These are phyloP conservation scores for Sugiyamaella paludigena DNA, from an alignment of 1,139 yeast species.

Conservation along the genomic window DNA sequence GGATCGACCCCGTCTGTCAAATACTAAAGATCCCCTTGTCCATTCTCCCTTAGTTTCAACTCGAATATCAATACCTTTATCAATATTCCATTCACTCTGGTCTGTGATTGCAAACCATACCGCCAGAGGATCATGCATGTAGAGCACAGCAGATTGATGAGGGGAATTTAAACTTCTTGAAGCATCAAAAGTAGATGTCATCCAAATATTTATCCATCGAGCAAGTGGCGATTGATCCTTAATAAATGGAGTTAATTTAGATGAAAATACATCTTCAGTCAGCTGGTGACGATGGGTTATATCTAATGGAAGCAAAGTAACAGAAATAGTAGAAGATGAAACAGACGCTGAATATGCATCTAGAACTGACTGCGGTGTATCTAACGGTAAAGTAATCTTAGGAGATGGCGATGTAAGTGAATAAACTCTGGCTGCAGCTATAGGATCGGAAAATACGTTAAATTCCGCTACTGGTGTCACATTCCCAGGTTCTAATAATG, in stretches of 20 bases:
- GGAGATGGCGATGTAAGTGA: constrained; percentile 37
- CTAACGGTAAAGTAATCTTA: constrained; percentile 30
- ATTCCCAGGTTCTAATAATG: constrained; percentile 40
- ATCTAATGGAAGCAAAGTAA: constrained; percentile 42
- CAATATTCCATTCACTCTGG: constrained; percentile 32
- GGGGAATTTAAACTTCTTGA: constrained; percentile 28
- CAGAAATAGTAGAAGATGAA: constrained; percentile 27
- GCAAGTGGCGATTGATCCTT: constrained; percentile 35
- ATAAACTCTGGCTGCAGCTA: constrained; percentile 42
- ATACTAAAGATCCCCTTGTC: constrained; percentile 40
- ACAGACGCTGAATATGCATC: background rate
- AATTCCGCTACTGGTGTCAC: constrained; percentile 45
- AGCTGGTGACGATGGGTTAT: constrained; percentile 38
- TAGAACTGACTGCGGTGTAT: constrained; percentile 16
- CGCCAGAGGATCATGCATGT: constrained; percentile 44
- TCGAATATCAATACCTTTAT: constrained; percentile 36
- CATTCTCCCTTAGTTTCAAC: constrained; percentile 42
- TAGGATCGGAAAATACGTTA: constrained; percentile 43
- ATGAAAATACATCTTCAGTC: constrained; percentile 27
- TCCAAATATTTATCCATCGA: constrained; percentile 39
- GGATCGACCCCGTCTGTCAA: constrained; percentile 39
- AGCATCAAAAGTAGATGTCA: constrained; percentile 36
- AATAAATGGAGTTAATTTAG: constrained; percentile 12
- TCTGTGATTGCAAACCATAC: constrained; percentile 36
- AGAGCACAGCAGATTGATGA: constrained; percentile 26